Evolutionary conservation across 306 rosid genomes (phyloP), one percentile per base, ranked within the genome.

Genomic region (Quillaja saponaria): DNA sequence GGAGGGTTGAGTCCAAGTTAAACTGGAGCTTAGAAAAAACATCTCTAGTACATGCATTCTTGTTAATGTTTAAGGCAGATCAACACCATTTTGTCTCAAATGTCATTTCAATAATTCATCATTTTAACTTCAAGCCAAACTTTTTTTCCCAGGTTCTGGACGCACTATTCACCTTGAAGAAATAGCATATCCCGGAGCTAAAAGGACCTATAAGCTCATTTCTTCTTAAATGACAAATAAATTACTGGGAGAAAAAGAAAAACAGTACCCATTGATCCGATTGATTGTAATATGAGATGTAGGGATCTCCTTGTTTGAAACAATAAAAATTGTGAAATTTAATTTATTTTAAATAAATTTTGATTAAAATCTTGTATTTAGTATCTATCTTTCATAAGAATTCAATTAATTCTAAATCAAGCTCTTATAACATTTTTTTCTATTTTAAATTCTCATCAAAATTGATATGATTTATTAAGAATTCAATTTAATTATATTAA

Each of bases 231-330:
- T 20, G 6, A 28, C 1, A 10, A 70, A 31, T 20, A 61, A 8
- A 54, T 14, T 3, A 14, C 8, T 54, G 4, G 8, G 8, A 12
- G n/a, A 37, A 1, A 49, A 34, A 44, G 11, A 6, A 41, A 34
- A 66, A 9, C 25, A 40, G 58, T 86, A 94, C 99, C 99, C 99
- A 12, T 85, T 87, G 71, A 94, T 87, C 49, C 99, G 84, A 85
- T 85, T 94, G 53, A 67, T 19, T 33, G 96, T 81, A 17, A 61
- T 19, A 44, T 75, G 64, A 35, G 78, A 78, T 3, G 63, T 78
- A 0, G 68, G 69, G 71, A 89, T 82, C 86, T 87, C 97, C 90
- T n/a, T n/a, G n/a, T n/a, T n/a, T n/a, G n/a, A n/a, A n/a, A n/a
- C n/a, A n/a, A n/a, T n/a, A n/a, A n/a, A n/a, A n/a, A n/a, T n/a